Conservation (phyloP, 2,329 filamentous ascomycete species). For the Aureobasidium melanogenum region DNA sequence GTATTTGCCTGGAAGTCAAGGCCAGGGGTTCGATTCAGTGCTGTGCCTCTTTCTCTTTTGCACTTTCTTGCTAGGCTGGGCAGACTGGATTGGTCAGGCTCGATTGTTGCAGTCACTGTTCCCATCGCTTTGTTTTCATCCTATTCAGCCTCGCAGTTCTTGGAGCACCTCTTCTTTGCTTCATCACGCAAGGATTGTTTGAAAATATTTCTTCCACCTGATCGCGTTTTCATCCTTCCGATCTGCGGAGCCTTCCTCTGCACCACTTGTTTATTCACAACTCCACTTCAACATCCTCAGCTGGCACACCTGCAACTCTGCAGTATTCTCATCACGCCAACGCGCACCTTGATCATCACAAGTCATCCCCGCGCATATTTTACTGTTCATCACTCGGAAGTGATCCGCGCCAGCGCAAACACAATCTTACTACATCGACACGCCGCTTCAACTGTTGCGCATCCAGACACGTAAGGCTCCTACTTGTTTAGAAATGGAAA, state of each 20-base stretch:
- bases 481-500: neutral
- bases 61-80: too few relatives aligned
- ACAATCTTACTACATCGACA: neutral
- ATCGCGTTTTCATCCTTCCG: neutral
- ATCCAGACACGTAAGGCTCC: neutral
- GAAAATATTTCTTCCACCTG: neutral
- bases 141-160: neutral
- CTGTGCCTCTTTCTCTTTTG: too few relatives aligned
- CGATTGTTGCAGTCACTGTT: too few relatives aligned
- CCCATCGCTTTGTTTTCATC: neutral
- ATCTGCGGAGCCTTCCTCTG: neutral
- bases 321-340: too few relatives aligned
- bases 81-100: too few relatives aligned
- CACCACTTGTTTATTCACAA: neutral
- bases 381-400: too few relatives aligned
- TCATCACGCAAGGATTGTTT: neutral
- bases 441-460: neutral
- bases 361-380: neutral
- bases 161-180: neutral
- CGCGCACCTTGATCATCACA: neutral
- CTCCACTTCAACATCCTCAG: too few relatives aligned
- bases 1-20: too few relatives aligned
- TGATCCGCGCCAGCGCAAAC: neutral
- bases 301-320: too few relatives aligned
- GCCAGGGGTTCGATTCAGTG: too few relatives aligned